phyloP scores from a whole-genome alignment of 2,329 filamentous ascomycete genomes.

The Alternaria arbusti region DNA sequence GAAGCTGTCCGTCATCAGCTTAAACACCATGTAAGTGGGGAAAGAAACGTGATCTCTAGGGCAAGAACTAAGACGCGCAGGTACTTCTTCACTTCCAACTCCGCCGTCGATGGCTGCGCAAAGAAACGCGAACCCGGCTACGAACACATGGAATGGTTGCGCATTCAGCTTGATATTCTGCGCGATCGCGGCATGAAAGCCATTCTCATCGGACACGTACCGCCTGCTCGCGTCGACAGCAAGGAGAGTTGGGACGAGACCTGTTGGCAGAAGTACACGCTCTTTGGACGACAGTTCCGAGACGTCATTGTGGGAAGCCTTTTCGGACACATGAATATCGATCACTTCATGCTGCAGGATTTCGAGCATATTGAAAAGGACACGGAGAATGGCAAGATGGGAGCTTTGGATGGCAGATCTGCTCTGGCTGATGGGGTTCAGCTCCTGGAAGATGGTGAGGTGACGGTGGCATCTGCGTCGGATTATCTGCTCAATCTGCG shows the following conservation, averaged over 20 bases:
- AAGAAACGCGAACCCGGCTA: constrained; percentile 82
- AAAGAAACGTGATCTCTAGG: neutral
- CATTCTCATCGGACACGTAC: constrained; percentile 92
- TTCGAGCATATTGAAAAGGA: constrained; percentile 74
- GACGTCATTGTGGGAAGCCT: constrained; percentile 82
- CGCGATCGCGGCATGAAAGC: constrained; percentile 88
- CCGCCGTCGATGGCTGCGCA: constrained; percentile 89
- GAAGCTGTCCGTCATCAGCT: constrained; percentile 84
- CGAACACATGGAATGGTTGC: constrained; percentile 95
- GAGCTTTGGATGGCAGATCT: constrained; percentile 18
- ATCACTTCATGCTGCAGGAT: constrained; percentile 94
- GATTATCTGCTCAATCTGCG: constrained; percentile 83
- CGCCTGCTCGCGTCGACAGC: constrained; percentile 81
- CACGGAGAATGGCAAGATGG: constrained; percentile 53
- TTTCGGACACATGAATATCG: constrained; percentile 98
- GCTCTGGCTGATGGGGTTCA: constrained; percentile 37
- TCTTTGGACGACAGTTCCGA: constrained; percentile 89
- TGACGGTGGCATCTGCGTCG: constrained; percentile 70
- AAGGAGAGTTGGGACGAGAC: constrained; percentile 95
- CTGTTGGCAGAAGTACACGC: constrained; percentile 96
- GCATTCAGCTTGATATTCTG: constrained; percentile 83
- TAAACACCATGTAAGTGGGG: constrained; percentile 76
- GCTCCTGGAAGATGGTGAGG: constrained; percentile 51
- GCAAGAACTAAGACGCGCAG: constrained; percentile 26
- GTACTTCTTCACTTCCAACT: constrained; percentile 93